Percentiles rank a stretch among this genome's conserved stretches.
Evolutionary conservation across 352 stramenopile genomes (phyloP).

Genomic region (Pythium volutum): DNA sequence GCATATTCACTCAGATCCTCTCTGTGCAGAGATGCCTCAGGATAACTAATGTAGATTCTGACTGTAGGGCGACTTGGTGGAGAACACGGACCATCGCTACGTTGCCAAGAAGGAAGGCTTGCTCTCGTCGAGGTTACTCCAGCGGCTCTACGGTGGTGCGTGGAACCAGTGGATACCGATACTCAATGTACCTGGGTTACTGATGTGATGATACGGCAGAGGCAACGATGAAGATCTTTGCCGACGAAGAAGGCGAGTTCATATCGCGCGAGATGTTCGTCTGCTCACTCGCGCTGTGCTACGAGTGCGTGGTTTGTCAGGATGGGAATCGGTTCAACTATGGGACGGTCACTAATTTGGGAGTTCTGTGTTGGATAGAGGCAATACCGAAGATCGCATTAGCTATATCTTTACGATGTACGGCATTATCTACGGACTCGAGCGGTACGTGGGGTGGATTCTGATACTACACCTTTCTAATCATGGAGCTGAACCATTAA

Average conservation of each 20-base stretch:
- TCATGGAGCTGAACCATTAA: no score
- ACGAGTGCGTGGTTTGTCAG: conserved; percentile 49
- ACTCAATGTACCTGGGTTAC: not conserved
- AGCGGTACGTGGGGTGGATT: conserved; percentile 38
- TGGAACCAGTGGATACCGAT: not conserved
- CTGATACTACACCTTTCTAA: not conserved
- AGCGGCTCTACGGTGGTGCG: conserved; percentile 69
- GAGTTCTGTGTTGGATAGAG: conserved; percentile 34
- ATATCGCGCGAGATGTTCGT: conserved; percentile 78
- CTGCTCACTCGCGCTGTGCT: conserved; percentile 62
- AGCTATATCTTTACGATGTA: conserved; percentile 88
- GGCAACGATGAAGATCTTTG: conserved; percentile 61
- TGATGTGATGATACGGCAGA: conserved; percentile 26
- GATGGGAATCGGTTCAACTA: no score
- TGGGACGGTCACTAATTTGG: not conserved
- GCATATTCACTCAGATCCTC: not conserved
- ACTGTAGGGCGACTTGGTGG: conserved; percentile 59
- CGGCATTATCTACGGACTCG: conserved; percentile 62
- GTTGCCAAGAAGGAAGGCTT: conserved; percentile 68
- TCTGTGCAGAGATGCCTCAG: not conserved
- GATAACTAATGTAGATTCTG: not conserved
- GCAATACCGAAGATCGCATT: conserved; percentile 86
- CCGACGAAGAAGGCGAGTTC: conserved; percentile 44
- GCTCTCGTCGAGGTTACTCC: conserved; percentile 72
- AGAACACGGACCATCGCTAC: conserved; percentile 60